Conservation (phyloP, 2,329 filamentous ascomycete species). For the Diaporthe citrichinensis region DNA sequence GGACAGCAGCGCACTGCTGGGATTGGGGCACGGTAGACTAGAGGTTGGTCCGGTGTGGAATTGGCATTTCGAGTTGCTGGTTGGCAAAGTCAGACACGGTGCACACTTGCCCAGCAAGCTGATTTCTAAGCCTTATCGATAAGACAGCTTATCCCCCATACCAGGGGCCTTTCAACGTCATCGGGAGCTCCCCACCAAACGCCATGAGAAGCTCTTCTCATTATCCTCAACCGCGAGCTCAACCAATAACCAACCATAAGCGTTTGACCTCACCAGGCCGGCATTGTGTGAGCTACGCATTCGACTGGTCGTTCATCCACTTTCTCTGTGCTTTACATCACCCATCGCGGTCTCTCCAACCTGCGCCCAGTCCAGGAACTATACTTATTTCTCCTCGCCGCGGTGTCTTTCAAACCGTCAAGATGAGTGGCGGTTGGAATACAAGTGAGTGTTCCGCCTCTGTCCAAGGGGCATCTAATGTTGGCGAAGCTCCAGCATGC, state of each 20-base stretch:
- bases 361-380: background rate
- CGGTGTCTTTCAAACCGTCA: constrained; percentile 40
- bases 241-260: background rate
- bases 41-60: no score
- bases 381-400: background rate
- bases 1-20: no score
- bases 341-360: background rate
- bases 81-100: background rate
- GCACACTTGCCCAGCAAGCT: background rate
- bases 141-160: constrained; percentile 6
- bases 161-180: constrained; percentile 16
- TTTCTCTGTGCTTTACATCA: background rate
- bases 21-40: no score
- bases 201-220: background rate
- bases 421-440: constrained; percentile 91
- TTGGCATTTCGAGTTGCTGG: background rate
- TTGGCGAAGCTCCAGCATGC: background rate
- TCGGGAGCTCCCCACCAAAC: constrained; percentile 25
- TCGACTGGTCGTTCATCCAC: background rate
- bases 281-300: background rate
- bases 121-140: constrained; percentile 26
- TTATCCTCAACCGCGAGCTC: background rate
- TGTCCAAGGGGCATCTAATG: no score
- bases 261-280: background rate
- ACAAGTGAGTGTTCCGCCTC: constrained; percentile 72